Conservation (phyloP, 768 basidiomycete genomes). For the Paxillus rubicundulus region DNA sequence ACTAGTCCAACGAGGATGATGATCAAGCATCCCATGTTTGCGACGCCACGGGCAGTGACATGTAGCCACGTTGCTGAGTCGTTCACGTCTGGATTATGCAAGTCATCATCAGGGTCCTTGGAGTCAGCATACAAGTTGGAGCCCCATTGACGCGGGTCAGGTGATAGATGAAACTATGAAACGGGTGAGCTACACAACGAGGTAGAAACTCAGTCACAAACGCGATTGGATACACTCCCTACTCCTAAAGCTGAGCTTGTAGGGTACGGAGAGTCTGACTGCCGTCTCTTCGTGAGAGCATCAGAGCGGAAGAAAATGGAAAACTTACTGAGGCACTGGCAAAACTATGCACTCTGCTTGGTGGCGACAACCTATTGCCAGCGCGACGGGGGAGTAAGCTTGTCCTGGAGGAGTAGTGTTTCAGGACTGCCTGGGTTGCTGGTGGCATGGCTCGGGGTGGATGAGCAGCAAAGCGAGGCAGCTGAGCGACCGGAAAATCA, state of each 20-base stretch:
- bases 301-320: background rate
- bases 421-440: conserved; percentile 2
- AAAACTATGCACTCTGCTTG: conserved; percentile 26
- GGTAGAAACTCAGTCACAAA: conserved; percentile 13
- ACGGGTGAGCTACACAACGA: background rate
- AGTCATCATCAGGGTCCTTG: conserved; percentile 66
- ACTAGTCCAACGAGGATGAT: conserved; percentile 48
- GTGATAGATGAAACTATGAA: conserved; percentile 56
- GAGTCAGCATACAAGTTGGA: conserved; percentile 52
- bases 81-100: conserved; percentile 61
- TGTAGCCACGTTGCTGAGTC: conserved; percentile 35
- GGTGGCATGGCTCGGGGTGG: conserved; percentile 16
- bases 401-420: conserved; percentile 7
- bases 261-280: conserved; percentile 41
- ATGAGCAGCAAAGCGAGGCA: background rate
- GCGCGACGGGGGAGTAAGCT: conserved; percentile 13
- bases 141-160: conserved; percentile 69
- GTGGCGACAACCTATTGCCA: background rate
- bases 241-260: conserved; percentile 36
- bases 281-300: background rate
- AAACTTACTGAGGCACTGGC: conserved; percentile 22
- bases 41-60: conserved; percentile 59
- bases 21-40: conserved; percentile 70
- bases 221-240: conserved; percentile 44
- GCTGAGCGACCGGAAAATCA: background rate